Conservation (phyloP, 2,329 filamentous ascomycete genomes). For the Cercospora sp. region DNA sequence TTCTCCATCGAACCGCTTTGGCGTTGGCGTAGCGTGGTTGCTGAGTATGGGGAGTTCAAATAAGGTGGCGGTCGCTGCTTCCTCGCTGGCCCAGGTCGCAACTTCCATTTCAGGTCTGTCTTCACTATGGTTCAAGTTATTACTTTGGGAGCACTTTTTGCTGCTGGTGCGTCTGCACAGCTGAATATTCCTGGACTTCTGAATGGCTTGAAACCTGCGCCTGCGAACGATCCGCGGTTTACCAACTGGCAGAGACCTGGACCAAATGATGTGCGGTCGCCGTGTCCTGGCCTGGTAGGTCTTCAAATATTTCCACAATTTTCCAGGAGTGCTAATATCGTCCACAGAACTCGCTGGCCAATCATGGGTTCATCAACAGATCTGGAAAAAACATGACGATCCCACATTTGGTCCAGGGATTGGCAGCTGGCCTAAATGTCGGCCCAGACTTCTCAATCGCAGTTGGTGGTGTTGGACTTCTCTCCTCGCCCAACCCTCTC, state of each 20-base stretch:
- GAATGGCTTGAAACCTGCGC: slow-evolving; percentile 29
- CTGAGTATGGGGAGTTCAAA: slow-evolving; percentile 1
- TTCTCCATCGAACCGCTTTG: background rate
- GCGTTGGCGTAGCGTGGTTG: background rate
- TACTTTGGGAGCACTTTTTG: slow-evolving; percentile 5
- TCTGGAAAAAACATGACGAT: slow-evolving; percentile 32
- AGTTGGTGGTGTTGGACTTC: slow-evolving; percentile 34
- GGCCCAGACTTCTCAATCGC: slow-evolving; percentile 35
- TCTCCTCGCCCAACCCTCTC: slow-evolving; percentile 25
- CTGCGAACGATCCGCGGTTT: slow-evolving; percentile 32
- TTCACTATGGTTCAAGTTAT: slow-evolving; percentile 12
- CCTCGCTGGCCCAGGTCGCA: background rate
- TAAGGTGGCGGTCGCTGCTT: background rate
- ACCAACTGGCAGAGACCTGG: slow-evolving; percentile 34
- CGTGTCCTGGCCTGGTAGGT: slow-evolving; percentile 32
- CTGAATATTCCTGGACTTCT: slow-evolving; percentile 27
- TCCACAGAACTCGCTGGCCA: slow-evolving; percentile 27
- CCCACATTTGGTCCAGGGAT: slow-evolving; percentile 31
- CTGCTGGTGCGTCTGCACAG: slow-evolving; percentile 14
- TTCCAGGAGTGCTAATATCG: background rate
- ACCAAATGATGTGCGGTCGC: slow-evolving; percentile 32
- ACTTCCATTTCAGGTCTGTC: too few species aligned
- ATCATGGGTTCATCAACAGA: slow-evolving; percentile 33
- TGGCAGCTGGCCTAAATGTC: slow-evolving; percentile 34
- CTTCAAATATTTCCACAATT: background rate